Conservation (phyloP, 768 basidiomycete species). For the Filobasidium floriforme region DNA sequence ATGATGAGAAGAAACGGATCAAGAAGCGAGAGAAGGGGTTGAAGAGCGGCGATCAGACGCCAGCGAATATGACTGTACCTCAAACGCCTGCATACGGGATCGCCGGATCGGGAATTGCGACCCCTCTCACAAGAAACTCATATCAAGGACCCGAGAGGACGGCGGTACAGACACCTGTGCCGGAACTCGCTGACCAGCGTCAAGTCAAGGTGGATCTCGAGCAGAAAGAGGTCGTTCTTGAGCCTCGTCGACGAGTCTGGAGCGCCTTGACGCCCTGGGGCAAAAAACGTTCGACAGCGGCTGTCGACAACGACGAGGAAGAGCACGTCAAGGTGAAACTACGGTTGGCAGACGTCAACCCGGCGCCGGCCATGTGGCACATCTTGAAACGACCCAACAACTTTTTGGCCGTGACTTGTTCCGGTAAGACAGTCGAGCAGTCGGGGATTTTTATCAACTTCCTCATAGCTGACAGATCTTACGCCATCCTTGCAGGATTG, state of each 20-base stretch:
- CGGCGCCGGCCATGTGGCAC: conserved; percentile 56
- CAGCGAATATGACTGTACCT: conserved; percentile 25
- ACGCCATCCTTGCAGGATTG: conserved; percentile 49
- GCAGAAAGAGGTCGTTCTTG: conserved; percentile 22
- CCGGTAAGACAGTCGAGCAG: conserved; percentile 49
- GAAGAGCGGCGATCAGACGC: conserved; percentile 29
- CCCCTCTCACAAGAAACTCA: not conserved
- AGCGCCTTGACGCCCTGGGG: not conserved
- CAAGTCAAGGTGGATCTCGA: conserved; percentile 27
- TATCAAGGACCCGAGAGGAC: conserved; percentile 4
- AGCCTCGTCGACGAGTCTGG: not conserved
- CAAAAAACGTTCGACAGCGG: conserved; percentile 20
- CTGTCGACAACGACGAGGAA: conserved; percentile 21
- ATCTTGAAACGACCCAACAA: conserved; percentile 64
- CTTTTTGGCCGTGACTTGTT: conserved; percentile 57
- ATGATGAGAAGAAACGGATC: conserved; percentile 30
- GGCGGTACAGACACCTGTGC: not conserved
- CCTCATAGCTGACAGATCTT: not conserved
- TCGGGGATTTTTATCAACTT: conserved; percentile 3
- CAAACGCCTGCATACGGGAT: conserved; percentile 10
- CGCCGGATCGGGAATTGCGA: conserved; percentile 6
- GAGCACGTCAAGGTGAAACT: conserved; percentile 49
- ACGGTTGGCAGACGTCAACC: conserved; percentile 66
- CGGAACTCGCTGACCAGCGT: not conserved
- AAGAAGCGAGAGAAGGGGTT: conserved; percentile 30